These are phyloP conservation scores for Pterocarpus macrocarpus DNA, from an alignment of 306 rosid genomes.

Conservation along the genomic window DNA sequence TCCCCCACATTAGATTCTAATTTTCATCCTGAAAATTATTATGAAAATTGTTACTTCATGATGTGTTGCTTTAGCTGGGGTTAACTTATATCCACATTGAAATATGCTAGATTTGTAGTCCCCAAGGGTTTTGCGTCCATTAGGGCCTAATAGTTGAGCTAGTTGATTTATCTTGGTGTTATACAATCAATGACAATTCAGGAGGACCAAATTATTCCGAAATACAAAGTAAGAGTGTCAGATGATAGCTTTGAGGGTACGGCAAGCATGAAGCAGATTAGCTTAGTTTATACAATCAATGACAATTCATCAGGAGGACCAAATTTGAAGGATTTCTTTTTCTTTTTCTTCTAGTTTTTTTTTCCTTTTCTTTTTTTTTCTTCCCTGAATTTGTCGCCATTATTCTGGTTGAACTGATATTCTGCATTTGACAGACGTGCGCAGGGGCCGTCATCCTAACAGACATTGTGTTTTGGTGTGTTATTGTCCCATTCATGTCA, in stretches of 20 bases:
- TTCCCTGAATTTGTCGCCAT: conserved; percentile 44
- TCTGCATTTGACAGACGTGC: conserved; percentile 64
- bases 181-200: no score
- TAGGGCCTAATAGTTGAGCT: background rate
- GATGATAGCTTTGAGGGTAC: background rate
- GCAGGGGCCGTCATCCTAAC: conserved; percentile 88
- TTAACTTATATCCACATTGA: conserved; percentile 16
- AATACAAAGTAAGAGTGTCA: background rate
- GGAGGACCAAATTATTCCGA: no score
- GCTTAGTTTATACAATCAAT: background rate
- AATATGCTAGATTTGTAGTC: background rate
- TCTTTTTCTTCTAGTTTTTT: background rate
- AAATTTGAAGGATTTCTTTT: background rate
- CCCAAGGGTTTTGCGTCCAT: background rate
- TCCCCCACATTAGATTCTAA: background rate
- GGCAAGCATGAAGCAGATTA: background rate
- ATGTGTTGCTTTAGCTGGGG: background rate
- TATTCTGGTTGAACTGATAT: conserved; percentile 38
- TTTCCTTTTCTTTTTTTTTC: background rate
- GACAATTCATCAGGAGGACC: conserved; percentile 7
- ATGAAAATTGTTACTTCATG: background rate
- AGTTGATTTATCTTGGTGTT: background rate
- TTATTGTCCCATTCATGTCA: conserved; percentile 77
- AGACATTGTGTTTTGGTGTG: conserved; percentile 84
- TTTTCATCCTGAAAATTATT: background rate